phyloP scores from a whole-genome alignment of 2,329 filamentous ascomycete genomes.

The Colletotrichum filicis region DNA sequence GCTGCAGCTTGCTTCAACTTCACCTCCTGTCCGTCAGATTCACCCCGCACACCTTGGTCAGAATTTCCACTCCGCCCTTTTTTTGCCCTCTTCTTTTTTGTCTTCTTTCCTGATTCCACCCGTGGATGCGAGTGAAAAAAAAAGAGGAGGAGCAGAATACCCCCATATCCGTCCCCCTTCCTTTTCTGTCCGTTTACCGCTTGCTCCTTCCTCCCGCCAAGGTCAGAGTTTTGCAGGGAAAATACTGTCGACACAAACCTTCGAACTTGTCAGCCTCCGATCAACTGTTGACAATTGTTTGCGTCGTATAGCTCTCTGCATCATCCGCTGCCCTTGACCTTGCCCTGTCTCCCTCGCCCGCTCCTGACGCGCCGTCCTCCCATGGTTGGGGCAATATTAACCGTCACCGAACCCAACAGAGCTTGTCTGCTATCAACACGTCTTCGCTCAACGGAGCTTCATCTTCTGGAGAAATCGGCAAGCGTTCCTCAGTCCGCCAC shows the following conservation, averaged over 20 bases:
- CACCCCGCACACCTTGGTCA: background rate
- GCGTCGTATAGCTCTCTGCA: constrained; percentile 74
- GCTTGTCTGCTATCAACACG: constrained; percentile 59
- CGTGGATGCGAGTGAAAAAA: background rate
- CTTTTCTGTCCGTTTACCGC: constrained; percentile 1
- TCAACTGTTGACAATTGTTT: constrained; percentile 43
- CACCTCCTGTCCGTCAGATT: constrained; percentile 7
- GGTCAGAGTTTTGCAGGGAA: constrained; percentile 24
- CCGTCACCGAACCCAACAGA: constrained; percentile 76
- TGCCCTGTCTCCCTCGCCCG: constrained; percentile 75
- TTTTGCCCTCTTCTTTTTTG: background rate
- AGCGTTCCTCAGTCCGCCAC: constrained; percentile 63
- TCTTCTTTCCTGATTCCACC: background rate
- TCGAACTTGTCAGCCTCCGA: constrained; percentile 38
- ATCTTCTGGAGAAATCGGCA: constrained; percentile 56
- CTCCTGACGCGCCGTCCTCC: constrained; percentile 61
- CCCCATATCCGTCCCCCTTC: constrained; percentile 11
- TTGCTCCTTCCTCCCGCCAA: constrained; percentile 8
- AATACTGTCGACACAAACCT: constrained; percentile 18
- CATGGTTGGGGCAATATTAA: constrained; percentile 72
- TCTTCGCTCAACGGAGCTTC: constrained; percentile 50
- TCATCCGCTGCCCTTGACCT: constrained; percentile 86
- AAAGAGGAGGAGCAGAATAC: background rate
- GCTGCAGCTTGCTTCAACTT: constrained; percentile 14
- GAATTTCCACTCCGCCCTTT: background rate